Evolutionary conservation across 768 basidiomycete genomes (phyloP).

Genomic region (Trametes cubensis): DNA sequence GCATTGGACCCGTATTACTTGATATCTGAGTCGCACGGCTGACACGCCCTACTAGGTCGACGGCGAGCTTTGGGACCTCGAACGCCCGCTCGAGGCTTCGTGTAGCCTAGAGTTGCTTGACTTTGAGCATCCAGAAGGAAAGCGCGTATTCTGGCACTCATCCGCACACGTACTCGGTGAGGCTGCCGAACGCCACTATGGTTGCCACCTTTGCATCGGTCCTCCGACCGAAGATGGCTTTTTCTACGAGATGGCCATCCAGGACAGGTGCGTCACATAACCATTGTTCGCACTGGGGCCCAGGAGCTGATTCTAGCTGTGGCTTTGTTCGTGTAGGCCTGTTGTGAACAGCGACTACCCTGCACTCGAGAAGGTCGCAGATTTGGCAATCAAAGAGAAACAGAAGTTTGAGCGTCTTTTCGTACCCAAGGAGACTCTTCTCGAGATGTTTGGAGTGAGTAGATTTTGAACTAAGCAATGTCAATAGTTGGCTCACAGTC

Average conservation of each 20-base stretch:
- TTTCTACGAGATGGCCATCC: slow-evolving; percentile 98
- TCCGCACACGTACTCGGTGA: slow-evolving; percentile 98
- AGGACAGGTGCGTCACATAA: slow-evolving; percentile 55
- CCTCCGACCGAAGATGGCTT: slow-evolving; percentile 98
- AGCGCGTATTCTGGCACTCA: slow-evolving; percentile 99
- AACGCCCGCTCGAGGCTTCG: slow-evolving; percentile 87
- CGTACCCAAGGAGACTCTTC: slow-evolving; percentile 87
- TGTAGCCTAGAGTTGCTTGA: slow-evolving; percentile 84
- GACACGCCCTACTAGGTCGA: slow-evolving; percentile 59
- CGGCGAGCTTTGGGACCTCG: slow-evolving; percentile 89
- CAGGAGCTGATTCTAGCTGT: too few species aligned
- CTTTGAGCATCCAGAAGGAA: slow-evolving; percentile 93
- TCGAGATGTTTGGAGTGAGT: slow-evolving; percentile 91
- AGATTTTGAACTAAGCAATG: slow-evolving; percentile 1
- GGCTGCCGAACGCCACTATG: slow-evolving; percentile 93
- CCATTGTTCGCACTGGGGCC: not conserved
- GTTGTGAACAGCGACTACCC: slow-evolving; percentile 86
- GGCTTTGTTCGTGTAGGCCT: slow-evolving; percentile 59
- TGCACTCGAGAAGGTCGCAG: slow-evolving; percentile 84
- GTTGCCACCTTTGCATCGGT: slow-evolving; percentile 94
- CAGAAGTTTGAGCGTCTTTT: slow-evolving; percentile 96
- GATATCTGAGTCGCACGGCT: not conserved
- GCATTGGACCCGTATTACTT: too few species aligned
- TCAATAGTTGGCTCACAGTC: not conserved
- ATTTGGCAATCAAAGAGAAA: slow-evolving; percentile 90